These are phyloP conservation scores for Serendipita sp. DNA, from an alignment of 768 basidiomycete genomes.

Conservation along the genomic window DNA sequence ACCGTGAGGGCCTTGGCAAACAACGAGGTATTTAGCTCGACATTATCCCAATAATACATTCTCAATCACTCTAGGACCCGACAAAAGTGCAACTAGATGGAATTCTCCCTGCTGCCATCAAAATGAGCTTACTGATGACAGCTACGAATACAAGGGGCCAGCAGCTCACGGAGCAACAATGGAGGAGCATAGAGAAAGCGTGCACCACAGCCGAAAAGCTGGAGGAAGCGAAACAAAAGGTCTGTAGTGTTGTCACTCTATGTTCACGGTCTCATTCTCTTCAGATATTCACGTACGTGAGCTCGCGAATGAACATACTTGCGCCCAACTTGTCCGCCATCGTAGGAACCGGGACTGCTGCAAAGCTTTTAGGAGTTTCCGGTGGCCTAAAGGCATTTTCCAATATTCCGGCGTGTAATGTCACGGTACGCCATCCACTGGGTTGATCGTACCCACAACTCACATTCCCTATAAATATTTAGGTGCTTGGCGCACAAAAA, in stretches of 20 bases:
- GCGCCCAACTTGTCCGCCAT: constrained; percentile 97
- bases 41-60: constrained; percentile 5
- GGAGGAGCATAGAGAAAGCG: constrained; percentile 68
- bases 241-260: constrained; percentile 18
- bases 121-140: constrained; percentile 92
- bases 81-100: constrained; percentile 71
- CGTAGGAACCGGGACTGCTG: constrained; percentile 96
- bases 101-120: constrained; percentile 71
- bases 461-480: background rate
- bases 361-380: constrained; percentile 92
- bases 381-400: constrained; percentile 81
- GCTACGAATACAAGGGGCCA: constrained; percentile 82
- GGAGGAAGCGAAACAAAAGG: constrained; percentile 81
- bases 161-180: constrained; percentile 48
- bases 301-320: constrained; percentile 94
- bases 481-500: constrained; percentile 88
- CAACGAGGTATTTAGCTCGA: constrained; percentile 35
- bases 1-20: constrained; percentile 83
- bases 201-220: constrained; percentile 79
- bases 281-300: constrained; percentile 97
- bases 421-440: constrained; percentile 46
- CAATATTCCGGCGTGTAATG: constrained; percentile 91
- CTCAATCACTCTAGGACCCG: constrained; percentile 40
- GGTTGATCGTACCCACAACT: background rate
- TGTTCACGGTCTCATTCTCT: background rate